Evolutionary conservation across 2,329 filamentous ascomycete genomes (phyloP).

Genomic region (Penicillium sp.): DNA sequence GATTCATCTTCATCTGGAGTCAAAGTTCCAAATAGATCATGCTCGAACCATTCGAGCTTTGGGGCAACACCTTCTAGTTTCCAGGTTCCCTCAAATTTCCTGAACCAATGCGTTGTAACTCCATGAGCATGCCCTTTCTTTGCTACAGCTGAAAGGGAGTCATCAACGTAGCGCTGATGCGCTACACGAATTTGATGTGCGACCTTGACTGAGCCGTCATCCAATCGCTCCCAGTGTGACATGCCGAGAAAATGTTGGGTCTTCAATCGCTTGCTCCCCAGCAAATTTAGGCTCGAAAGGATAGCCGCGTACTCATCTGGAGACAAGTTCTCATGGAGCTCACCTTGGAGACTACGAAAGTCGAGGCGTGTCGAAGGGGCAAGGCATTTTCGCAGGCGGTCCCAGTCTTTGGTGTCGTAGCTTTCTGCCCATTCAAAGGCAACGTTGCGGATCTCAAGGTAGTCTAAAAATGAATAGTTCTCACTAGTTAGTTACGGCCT

Average conservation of each 20-base stretch:
- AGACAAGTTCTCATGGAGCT: background rate
- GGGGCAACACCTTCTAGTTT: slow-evolving; percentile 1
- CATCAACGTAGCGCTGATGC: background rate
- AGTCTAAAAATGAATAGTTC: background rate
- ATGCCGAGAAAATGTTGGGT: background rate
- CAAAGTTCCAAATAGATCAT: background rate
- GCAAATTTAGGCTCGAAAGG: background rate
- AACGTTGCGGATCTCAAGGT: background rate
- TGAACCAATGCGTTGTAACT: background rate
- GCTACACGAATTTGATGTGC: background rate
- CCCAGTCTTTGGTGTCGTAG: slow-evolving; percentile 3
- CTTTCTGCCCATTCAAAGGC: background rate
- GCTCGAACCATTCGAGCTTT: background rate
- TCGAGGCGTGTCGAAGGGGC: background rate
- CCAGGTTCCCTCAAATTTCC: background rate
- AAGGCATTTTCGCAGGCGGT: background rate
- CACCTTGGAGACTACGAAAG: background rate
- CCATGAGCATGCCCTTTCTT: slow-evolving; percentile 3
- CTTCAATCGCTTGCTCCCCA: background rate
- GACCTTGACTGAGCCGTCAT: background rate
- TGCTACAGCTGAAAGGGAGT: background rate
- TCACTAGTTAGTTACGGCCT: background rate
- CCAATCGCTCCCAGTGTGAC: background rate
- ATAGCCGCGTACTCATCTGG: background rate
- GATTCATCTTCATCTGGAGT: background rate